Percentiles rank a stretch among this genome's conserved stretches.
These are phyloP conservation scores for Rhynchosporium agropyri DNA, from an alignment of 2,329 filamentous ascomycete species.

Conservation along the genomic window DNA sequence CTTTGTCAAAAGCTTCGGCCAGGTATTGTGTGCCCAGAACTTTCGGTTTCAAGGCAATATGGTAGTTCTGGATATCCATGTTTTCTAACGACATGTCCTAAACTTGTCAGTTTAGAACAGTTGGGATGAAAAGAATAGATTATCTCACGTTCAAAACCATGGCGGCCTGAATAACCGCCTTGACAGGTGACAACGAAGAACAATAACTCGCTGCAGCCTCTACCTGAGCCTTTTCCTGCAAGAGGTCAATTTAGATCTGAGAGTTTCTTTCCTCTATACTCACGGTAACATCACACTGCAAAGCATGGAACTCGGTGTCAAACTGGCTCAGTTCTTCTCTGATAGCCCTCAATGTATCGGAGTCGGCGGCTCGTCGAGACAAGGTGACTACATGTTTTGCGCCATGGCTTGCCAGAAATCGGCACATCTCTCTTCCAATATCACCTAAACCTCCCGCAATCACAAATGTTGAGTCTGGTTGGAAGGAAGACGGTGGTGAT, in stretches of 20 bases:
- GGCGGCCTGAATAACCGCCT: no score
- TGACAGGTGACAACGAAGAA: no score
- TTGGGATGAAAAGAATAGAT: no score
- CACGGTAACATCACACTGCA: background rate
- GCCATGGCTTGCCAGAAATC: conserved; percentile 30
- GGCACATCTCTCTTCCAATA: conserved; percentile 31
- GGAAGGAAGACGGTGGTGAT: background rate
- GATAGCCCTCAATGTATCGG: conserved; percentile 6
- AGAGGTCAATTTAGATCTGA: no score
- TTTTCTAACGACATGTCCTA: conserved; percentile 19
- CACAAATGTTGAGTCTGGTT: conserved; percentile 14
- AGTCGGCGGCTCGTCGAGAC: conserved; percentile 29
- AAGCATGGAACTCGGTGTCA: background rate
- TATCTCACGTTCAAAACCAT: no score
- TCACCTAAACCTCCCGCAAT: conserved; percentile 40
- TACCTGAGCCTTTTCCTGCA: no score
- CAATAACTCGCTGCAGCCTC: no score
- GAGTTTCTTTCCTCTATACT: no score
- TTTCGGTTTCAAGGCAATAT: conserved; percentile 43
- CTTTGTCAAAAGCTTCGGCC: conserved; percentile 25
- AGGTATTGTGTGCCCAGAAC: conserved; percentile 34
- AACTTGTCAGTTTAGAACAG: no score
- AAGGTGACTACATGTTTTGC: conserved; percentile 38
- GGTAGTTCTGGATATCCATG: conserved; percentile 42
- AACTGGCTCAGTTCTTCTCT: background rate